phyloP scores from a whole-genome alignment of 2,329 filamentous ascomycete genomes.

The Talaromyces funiculosus region DNA sequence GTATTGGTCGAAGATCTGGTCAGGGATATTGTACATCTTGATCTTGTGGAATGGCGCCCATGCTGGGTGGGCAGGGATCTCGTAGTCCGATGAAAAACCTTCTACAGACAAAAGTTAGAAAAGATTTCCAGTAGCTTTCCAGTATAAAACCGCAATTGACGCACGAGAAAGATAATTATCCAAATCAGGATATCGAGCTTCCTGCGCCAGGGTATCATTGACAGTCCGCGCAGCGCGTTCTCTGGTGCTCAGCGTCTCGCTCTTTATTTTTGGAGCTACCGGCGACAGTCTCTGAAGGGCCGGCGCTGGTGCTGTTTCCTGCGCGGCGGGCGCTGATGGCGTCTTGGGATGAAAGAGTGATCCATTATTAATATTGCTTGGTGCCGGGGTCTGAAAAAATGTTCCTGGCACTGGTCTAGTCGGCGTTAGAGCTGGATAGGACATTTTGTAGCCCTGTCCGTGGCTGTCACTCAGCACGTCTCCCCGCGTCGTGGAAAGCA shows the following conservation, averaged over 20 bases:
- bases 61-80: conserved; percentile 61
- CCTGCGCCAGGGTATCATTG: conserved; percentile 68
- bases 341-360: conserved; percentile 28
- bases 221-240: conserved; percentile 77
- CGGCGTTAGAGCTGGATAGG: conserved; percentile 38
- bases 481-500: conserved; percentile 20
- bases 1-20: conserved; percentile 87
- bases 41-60: conserved; percentile 88
- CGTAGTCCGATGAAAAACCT: conserved; percentile 87
- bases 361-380: conserved; percentile 32
- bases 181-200: conserved; percentile 79
- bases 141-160: conserved; percentile 32
- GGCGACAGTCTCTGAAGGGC: conserved; percentile 31
- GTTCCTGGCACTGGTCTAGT: conserved; percentile 38
- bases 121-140: background rate
- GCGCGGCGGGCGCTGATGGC: conserved; percentile 24
- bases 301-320: conserved; percentile 22
- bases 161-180: conserved; percentile 84
- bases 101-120: conserved; percentile 49
- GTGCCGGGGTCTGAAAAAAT: conserved; percentile 38
- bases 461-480: conserved; percentile 15
- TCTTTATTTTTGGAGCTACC: conserved; percentile 39
- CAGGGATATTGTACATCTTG: conserved; percentile 82
- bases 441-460: conserved; percentile 30
- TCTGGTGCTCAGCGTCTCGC: conserved; percentile 59